Evolutionary conservation across 192 early-diverging fungal genomes (phyloP).

Genomic region (Coemansia sp.): DNA sequence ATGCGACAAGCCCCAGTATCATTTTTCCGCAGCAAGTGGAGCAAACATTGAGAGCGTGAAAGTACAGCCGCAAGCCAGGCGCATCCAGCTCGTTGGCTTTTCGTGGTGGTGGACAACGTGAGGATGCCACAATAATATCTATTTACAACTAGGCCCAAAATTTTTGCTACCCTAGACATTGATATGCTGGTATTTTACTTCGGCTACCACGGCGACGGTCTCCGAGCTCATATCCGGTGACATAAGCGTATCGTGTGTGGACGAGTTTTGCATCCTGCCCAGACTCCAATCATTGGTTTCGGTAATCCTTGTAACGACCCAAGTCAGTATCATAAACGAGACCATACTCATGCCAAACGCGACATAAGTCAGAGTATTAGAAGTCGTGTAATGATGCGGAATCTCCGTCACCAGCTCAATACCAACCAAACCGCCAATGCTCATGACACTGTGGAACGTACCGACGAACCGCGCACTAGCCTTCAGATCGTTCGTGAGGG

Average conservation of each 20-base stretch:
- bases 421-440: conserved; percentile 31
- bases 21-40: too few species aligned
- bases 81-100: too few species aligned
- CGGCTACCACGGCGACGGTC: conserved; percentile 16
- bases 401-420: conserved; percentile 20
- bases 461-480: conserved; percentile 41
- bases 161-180: neutral
- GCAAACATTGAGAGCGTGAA: too few species aligned
- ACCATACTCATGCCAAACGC: conserved; percentile 9
- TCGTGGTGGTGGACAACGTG: too few species aligned
- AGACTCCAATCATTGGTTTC: conserved; percentile 47
- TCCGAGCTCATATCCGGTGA: conserved; percentile 2
- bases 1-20: too few species aligned
- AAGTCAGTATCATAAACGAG: conserved; percentile 25
- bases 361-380: conserved; percentile 29
- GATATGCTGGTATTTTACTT: conserved; percentile 27
- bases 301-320: conserved; percentile 32
- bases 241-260: neutral
- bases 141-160: too few species aligned
- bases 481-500: conserved; percentile 43
- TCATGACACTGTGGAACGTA: conserved; percentile 36
- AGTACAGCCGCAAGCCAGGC: too few species aligned
- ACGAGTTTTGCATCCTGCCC: conserved; percentile 17
- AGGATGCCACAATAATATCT: too few species aligned
- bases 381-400: conserved; percentile 9